Percentiles rank a stretch among this genome's conserved stretches.
Evolutionary conservation across 768 basidiomycete species (phyloP).

Genomic region (Rhodosporidiobolus odoratus): DNA sequence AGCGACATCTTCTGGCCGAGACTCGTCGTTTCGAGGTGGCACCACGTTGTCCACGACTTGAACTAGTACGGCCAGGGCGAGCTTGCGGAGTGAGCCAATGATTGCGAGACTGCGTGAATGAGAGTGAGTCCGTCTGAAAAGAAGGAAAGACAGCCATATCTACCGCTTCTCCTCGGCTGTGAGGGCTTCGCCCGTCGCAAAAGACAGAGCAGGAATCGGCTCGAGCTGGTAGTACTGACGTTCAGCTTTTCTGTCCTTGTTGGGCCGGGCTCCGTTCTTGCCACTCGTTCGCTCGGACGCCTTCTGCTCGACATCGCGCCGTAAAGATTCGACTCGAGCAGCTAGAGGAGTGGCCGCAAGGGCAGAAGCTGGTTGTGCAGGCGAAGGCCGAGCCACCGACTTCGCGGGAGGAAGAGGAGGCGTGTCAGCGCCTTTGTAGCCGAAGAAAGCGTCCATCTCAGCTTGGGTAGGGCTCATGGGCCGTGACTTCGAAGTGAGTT

Average conservation of each 20-base stretch:
- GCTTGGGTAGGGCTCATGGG: slow-evolving; percentile 17
- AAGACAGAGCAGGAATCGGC: slow-evolving; percentile 3
- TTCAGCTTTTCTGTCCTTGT: background rate
- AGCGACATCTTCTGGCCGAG: background rate
- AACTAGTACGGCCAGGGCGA: slow-evolving; percentile 24
- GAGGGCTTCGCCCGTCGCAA: background rate
- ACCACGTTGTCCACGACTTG: slow-evolving; percentile 15
- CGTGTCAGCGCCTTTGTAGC: slow-evolving; percentile 1
- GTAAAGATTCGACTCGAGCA: background rate
- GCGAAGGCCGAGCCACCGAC: background rate
- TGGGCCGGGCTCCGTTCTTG: background rate
- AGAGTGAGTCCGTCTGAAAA: no score
- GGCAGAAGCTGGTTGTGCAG: no score
- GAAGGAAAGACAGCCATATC: background rate
- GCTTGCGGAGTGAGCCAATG: slow-evolving; percentile 22
- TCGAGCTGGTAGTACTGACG: slow-evolving; percentile 10
- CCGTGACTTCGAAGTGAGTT: background rate
- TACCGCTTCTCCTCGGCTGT: slow-evolving; percentile 1
- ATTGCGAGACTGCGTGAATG: slow-evolving; percentile 11
- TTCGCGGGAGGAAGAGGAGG: background rate
- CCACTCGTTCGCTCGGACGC: background rate
- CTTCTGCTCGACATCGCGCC: background rate
- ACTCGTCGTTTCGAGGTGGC: background rate
- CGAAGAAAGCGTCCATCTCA: slow-evolving; percentile 36
- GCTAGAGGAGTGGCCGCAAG: no score